Base-by-base conservation (phyloP, 2,329 filamentous ascomycete species). In the Thermochaetoides dissita region DNA sequence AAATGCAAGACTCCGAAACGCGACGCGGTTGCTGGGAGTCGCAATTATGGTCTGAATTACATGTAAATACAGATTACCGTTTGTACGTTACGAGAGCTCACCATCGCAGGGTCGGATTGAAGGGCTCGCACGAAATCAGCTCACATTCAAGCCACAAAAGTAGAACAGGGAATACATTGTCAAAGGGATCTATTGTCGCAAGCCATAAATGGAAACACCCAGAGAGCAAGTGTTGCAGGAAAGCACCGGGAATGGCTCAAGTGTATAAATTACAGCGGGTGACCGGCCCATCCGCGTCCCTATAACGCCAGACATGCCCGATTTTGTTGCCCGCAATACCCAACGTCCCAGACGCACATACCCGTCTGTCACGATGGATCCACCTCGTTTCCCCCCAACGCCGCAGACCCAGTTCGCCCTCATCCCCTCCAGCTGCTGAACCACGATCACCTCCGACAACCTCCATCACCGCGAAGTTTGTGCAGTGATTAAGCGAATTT, bases 251-350 rank as follows among this genome's bases (percentile, higher is more conserved):
- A 72, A 69, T 71, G 70, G 69, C 51, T 69, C 62, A 68, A 67
- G 64, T 68, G 62, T 72, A 72, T 74, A 74, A 71, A 74, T 74
- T 76, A 76, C 72, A 76, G 66, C 69, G 71, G 69, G 63, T 60
- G 57, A 57, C 46, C 48, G 47, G 48, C 44, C 46, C 46, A 50
- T 49, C 48, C 50, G 52, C 49, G 49, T 50, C 46, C 49, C 49
- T 50, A 38, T 49, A 53, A 53, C 52, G 52, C 51, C 52, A 47
- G 48, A 50, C 39, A 51, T 51, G 50, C 48, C 52, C 50, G 42
- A 43, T 49, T 49, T 50, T 49, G 43, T 33, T 44, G 30, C 40
- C 50, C 50, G 49, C 48, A 37, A 49, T 47, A 46, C 41, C 47
- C 49, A 51, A 44, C 48, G 44, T 44, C 40, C 17, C 41, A 45